Conservation (phyloP, 768 basidiomycete species). For the Rhizopogon sp. region DNA sequence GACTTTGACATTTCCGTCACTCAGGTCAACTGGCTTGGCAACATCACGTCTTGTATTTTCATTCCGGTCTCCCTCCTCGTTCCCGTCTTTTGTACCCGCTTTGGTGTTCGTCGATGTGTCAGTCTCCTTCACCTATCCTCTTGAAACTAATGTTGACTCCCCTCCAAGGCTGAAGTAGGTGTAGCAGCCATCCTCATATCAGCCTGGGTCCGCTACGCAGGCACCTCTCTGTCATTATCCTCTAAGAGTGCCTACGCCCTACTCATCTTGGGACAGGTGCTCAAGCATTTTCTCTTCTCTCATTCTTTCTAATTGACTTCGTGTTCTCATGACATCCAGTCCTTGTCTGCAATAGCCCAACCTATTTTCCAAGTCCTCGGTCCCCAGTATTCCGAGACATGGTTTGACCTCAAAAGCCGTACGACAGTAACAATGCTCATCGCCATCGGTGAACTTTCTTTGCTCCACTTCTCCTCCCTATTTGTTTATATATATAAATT, state of each 20-base stretch:
- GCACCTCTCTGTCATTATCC: constrained; percentile 52
- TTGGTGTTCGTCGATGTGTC: constrained; percentile 61
- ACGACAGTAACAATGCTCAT: constrained; percentile 74
- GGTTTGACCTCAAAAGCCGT: constrained; percentile 74
- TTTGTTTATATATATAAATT: too few species aligned
- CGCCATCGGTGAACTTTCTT: constrained; percentile 32
- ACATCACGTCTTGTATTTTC: constrained; percentile 56
- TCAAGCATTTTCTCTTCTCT: not conserved
- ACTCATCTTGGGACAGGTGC: constrained; percentile 67
- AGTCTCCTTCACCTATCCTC: constrained; percentile 18
- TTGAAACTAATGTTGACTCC: not conserved
- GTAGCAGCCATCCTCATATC: constrained; percentile 50
- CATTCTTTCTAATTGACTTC: not conserved
- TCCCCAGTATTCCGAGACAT: constrained; percentile 76
- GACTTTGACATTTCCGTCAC: constrained; percentile 68
- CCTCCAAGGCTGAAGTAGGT: constrained; percentile 55
- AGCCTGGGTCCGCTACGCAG: constrained; percentile 76
- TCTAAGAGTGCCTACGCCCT: constrained; percentile 54
- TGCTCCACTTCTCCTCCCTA: not conserved
- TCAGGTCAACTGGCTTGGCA: constrained; percentile 80
- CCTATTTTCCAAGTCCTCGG: constrained; percentile 75
- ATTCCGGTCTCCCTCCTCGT: constrained; percentile 57
- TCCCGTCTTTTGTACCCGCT: constrained; percentile 52
- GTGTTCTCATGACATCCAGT: constrained; percentile 27
- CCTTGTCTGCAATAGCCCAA: constrained; percentile 60